These are phyloP conservation scores for Herpotrichia juniperi DNA, from an alignment of 2,329 filamentous ascomycete species.

Conservation along the genomic window DNA sequence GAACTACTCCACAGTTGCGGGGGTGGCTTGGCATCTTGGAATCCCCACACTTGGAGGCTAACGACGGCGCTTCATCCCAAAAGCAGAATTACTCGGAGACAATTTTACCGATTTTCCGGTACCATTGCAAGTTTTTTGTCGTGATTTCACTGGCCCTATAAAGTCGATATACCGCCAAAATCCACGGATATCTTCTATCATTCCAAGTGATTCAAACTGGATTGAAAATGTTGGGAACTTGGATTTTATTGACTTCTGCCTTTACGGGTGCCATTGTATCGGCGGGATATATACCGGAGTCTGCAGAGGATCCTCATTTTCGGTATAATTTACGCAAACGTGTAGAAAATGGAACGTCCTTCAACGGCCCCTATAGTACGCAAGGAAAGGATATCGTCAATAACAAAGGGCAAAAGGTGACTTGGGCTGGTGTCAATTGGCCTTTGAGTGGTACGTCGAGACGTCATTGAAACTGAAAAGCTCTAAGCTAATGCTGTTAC, in stretches of 20 bases:
- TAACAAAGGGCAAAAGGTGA: constrained; percentile 52
- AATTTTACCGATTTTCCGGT: neutral
- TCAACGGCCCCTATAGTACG: constrained; percentile 44
- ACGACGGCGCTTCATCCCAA: neutral
- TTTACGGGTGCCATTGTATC: constrained; percentile 21
- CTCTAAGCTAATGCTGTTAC: constrained; percentile 45
- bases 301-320: constrained; percentile 19
- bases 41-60: neutral
- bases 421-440: constrained; percentile 68
- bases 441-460: constrained; percentile 43
- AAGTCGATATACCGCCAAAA: too few relatives aligned
- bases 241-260: constrained; percentile 18
- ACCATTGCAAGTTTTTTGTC: neutral
- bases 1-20: neutral
- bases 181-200: too few relatives aligned
- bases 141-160: too few relatives aligned
- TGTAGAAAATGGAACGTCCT: constrained; percentile 27
- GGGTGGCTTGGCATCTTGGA: neutral
- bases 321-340: constrained; percentile 24
- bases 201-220: too few relatives aligned
- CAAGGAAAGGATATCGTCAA: constrained; percentile 49
- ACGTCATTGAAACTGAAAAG: neutral
- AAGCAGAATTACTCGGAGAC: neutral
- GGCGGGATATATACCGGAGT: constrained; percentile 22
- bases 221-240: neutral